Evolutionary conservation across 257 asterid species (phyloP), one percentile per base, ranked within the genome.

Genomic region (Ehretia macrophylla): DNA sequence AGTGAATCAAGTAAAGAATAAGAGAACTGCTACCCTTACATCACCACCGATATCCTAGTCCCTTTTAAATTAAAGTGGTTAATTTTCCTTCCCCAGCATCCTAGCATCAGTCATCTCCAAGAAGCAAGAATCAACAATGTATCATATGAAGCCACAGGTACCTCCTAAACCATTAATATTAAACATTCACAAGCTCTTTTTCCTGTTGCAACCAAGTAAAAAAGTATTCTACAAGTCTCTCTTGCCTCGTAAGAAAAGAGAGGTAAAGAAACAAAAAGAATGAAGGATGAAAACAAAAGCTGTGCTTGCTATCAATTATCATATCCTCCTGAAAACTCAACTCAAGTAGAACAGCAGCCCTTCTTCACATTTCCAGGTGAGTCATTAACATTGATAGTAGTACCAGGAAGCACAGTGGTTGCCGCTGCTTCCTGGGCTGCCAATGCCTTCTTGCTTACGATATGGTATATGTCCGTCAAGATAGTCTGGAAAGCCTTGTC

Each of bases 371-470:
- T 84, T 20, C 72, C 84, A 5, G 83, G 68, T 5, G 80, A 60
- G 71, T 83, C 90, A 17, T 50, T 52, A 11, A 84, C 87, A 11
- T 81, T 81, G 65, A 86, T 86, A 68, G 93, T 77, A 50, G 85
- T 84, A 22, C 93, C 80, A 1, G 90, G 95, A 58, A 77, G 65
- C 10, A 61, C 78, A 17, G 79, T 65, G 48, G 83, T 56, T 11
- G 79, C 73, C 11, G 80, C 83, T 62, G 95, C 87, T 68, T 84
- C 95, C 66, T 86, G 85, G 14, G 90, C 95, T 58, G 90, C 93
- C 79, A 86, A 70, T n/a, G 95, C 93, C 74, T 86, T 84, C 81
- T 84, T 86, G 90, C 87, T 84, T 60, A 84, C 66, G 58, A 84
- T 82, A 47, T 81, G 90, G 58, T 84, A 80, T 62, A 84, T 86